Conservation (phyloP, 306 rosid species). For the Begonia loranthoides region DNA sequence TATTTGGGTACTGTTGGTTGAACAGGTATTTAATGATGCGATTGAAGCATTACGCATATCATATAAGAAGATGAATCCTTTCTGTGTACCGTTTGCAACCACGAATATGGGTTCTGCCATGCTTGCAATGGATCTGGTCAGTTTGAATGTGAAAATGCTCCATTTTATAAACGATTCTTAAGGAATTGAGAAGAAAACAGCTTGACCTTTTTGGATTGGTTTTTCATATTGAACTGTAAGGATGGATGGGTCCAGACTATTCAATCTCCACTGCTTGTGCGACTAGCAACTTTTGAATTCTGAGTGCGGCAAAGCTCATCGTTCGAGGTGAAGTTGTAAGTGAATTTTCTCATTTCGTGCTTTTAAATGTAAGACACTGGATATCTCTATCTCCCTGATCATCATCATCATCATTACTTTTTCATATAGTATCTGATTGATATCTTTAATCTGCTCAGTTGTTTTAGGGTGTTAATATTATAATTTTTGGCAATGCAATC, state of each 20-base stretch:
- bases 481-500: too few species aligned
- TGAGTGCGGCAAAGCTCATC: constrained; percentile 71
- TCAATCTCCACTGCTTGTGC: too few species aligned
- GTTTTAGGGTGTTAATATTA: too few species aligned
- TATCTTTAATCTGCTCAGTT: too few species aligned
- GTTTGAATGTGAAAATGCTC: background rate
- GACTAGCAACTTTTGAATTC: constrained; percentile 61
- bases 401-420: too few species aligned
- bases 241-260: constrained; percentile 98
- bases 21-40: constrained; percentile 59
- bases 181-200: constrained; percentile 7
- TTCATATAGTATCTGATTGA: too few species aligned
- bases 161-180: background rate
- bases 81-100: constrained; percentile 69
- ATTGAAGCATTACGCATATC: constrained; percentile 64
- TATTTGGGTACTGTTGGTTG: constrained; percentile 3
- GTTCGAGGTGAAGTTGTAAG: constrained; percentile 71
- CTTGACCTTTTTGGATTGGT: constrained; percentile 10
- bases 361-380: too few species aligned
- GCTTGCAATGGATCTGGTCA: too few species aligned
- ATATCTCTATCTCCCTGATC: too few species aligned
- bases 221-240: constrained; percentile 27
- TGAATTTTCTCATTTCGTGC: constrained; percentile 10
- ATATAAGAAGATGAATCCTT: constrained; percentile 82
- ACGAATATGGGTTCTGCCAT: constrained; percentile 76